A percentile compares a stretch with the other conserved stretches of the same genome.
These are phyloP conservation scores for Ceratocystis papillata DNA, from an alignment of 2,329 filamentous ascomycete species.

Conservation along the genomic window DNA sequence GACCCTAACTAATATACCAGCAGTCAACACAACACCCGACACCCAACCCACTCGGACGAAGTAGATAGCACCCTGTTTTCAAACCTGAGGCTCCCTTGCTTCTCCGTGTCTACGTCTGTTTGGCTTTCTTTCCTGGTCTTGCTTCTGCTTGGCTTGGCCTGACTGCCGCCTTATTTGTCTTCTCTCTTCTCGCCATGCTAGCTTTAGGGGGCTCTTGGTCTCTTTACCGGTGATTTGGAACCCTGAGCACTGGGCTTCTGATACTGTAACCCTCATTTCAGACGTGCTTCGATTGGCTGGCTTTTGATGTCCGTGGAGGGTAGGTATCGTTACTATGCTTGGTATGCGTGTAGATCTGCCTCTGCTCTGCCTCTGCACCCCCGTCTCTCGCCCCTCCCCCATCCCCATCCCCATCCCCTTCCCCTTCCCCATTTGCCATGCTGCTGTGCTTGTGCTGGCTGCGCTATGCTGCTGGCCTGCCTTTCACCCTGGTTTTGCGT, in stretches of 20 bases:
- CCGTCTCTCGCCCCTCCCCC: too few species aligned
- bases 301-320: not conserved
- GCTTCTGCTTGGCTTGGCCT: not conserved
- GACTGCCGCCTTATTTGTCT: not conserved
- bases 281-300: not conserved
- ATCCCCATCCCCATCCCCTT: not conserved
- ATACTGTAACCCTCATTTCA: slow-evolving; percentile 2
- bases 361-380: too few species aligned
- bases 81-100: not conserved
- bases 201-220: not conserved
- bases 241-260: not conserved
- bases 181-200: not conserved
- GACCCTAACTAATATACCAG: not conserved
- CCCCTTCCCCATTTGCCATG: not conserved
- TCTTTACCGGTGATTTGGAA: slow-evolving; percentile 7
- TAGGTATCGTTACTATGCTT: too few species aligned
- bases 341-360: too few species aligned
- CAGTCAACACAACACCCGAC: not conserved
- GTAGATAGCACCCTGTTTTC: not conserved
- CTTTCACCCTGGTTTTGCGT: not conserved
- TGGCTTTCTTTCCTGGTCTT: not conserved
- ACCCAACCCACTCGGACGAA: not conserved
- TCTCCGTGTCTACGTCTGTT: not conserved
- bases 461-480: too few species aligned
- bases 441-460: too few species aligned